phyloP scores from a whole-genome alignment of 208 protist species.

The Novymonas esmeraldas region DNA sequence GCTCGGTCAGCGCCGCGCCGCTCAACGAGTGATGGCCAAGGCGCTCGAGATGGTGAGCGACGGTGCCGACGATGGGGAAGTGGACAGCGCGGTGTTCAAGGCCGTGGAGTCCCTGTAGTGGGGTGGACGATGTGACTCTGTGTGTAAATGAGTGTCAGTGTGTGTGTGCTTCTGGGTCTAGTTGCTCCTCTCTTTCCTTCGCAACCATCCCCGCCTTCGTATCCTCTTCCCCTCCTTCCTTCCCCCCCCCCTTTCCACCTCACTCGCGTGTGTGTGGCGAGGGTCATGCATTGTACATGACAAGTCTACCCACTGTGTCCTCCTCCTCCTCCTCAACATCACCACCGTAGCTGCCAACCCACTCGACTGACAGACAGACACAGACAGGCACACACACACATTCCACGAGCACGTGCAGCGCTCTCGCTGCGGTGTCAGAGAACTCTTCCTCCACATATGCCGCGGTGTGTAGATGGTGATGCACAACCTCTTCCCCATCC shows the following conservation, averaged over 20 bases:
- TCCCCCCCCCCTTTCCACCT: background rate
- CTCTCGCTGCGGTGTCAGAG: background rate
- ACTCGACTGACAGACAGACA: background rate
- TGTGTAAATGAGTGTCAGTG: background rate
- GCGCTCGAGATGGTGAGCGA: constrained; percentile 50
- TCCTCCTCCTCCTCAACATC: background rate
- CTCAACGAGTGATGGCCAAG: constrained; percentile 89
- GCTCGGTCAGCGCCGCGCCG: constrained; percentile 85
- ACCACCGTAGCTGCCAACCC: no score
- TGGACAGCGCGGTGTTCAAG: constrained; percentile 18
- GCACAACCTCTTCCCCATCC: background rate
- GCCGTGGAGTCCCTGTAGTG: constrained; percentile 35
- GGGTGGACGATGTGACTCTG: background rate
- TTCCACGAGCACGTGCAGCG: background rate
- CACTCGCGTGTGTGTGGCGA: background rate
- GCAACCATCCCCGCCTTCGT: background rate
- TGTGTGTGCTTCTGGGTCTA: no score
- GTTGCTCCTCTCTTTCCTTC: no score
- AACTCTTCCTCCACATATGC: background rate
- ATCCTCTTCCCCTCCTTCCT: background rate
- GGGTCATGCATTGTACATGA: no score
- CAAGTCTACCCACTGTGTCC: background rate
- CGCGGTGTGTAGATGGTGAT: background rate
- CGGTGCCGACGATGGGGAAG: constrained; percentile 21
- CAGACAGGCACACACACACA: background rate